Evolutionary conservation across 306 rosid genomes (phyloP), one percentile per base, ranked within the genome.

Genomic region (Dalbergia oliveri): DNA sequence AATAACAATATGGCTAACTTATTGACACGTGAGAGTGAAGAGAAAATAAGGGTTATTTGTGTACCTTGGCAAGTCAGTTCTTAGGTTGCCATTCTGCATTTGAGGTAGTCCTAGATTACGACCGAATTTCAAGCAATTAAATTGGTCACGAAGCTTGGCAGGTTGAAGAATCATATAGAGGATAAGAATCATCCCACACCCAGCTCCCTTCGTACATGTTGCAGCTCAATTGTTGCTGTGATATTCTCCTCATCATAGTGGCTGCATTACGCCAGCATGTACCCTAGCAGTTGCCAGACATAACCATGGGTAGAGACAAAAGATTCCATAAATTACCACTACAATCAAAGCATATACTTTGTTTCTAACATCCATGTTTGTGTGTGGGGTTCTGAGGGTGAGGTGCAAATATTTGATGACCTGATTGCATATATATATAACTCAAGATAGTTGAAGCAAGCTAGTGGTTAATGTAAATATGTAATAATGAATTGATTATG

Each of bases 71-170:
- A 90, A 57, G 57, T 77, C 26, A 93, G 11, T 51, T 6, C 0
- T 8, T 51, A 19, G 97, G 96, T 59, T 88, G 92, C 97, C 97
- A 93, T 60, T n/a, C 91, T 54, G 70, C 77, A 93, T 18, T n/a
- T 84, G 75, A 93, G 97, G 15, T 93, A 90, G 0, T 69, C 9
- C 0, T 1, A n/a, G 56, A 83, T 90, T 91, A 6, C n/a, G 91
- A 11, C n/a, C 94, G 56, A 69, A 86, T 43, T 82, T 87, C 15
- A 77, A 39, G 65, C 97, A 93, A 49, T 93, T 84, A 26, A 75
- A 93, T 66, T 90, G 92, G 1, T 31, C 61, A 1, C 89, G 78
- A 69, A 90, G 85, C 49, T 82, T 80, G 47, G n/a, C 97, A 93
- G 0, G 18, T 4, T 2, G 34, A 63, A 8, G 95, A 93, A 0